Percentiles rank a stretch among this genome's conserved stretches.
Conservation (phyloP, 768 basidiomycete genomes). For the Collybia sordida region DNA sequence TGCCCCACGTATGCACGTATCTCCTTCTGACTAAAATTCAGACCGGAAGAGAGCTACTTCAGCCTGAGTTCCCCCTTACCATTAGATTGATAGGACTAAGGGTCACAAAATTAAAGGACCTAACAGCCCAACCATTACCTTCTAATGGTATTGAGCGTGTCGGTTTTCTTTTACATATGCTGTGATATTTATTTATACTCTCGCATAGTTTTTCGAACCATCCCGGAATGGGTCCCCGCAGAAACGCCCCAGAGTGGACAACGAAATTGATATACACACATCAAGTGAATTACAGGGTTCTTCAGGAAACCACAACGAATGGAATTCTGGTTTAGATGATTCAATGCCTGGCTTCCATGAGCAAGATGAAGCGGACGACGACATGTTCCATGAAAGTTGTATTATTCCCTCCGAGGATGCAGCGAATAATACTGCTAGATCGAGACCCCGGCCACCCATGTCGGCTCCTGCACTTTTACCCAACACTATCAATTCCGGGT, state of each 20-base stretch:
- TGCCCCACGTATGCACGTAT: slow-evolving; percentile 4
- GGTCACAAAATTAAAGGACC: slow-evolving; percentile 86
- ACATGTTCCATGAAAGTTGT: slow-evolving; percentile 17
- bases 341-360: slow-evolving; percentile 56
- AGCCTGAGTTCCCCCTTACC: slow-evolving; percentile 75
- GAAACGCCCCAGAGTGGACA: slow-evolving; percentile 38
- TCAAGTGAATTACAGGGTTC: slow-evolving; percentile 12
- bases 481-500: slow-evolving; percentile 9
- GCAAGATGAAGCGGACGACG: slow-evolving; percentile 41
- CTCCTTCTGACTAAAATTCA: slow-evolving; percentile 25
- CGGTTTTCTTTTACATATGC: slow-evolving; percentile 14
- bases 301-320: background rate
- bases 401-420: no score
- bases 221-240: slow-evolving; percentile 28
- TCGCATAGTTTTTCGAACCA: slow-evolving; percentile 57
- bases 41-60: slow-evolving; percentile 80
- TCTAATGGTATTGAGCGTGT: slow-evolving; percentile 74
- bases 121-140: slow-evolving; percentile 44
- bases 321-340: slow-evolving; percentile 25
- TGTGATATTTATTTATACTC: background rate
- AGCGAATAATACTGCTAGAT: background rate
- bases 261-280: slow-evolving; percentile 13
- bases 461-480: slow-evolving; percentile 17
- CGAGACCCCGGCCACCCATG: background rate
- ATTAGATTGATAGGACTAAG: slow-evolving; percentile 87